Evolutionary conservation across 2,329 filamentous ascomycete species (phyloP).

Genomic region (Alternaria arbusti): DNA sequence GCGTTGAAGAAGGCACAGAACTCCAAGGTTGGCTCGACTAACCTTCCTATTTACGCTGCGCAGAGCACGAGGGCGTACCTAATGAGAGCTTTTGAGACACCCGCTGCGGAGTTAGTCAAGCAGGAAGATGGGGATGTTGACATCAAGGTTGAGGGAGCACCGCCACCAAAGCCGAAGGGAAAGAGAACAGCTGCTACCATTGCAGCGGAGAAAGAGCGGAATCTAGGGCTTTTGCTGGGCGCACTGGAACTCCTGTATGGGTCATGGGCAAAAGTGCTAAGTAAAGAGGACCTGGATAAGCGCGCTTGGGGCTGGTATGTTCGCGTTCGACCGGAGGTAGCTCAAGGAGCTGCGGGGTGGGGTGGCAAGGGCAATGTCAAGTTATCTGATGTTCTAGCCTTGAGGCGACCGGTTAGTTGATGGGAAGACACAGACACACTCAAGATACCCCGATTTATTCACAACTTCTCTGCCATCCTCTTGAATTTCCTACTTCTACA

Average conservation of each 20-base stretch:
- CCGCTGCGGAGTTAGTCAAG: conserved; percentile 28
- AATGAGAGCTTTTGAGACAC: conserved; percentile 64
- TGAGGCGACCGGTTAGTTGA: conserved; percentile 25
- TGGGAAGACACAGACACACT: background rate
- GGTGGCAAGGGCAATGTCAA: conserved; percentile 77
- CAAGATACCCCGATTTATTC: background rate
- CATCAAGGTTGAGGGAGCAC: conserved; percentile 17
- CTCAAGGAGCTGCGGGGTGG: conserved; percentile 78
- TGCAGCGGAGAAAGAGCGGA: conserved; percentile 69
- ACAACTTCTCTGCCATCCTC: no score
- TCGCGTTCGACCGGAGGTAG: conserved; percentile 76
- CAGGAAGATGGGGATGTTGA: background rate
- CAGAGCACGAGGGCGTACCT: conserved; percentile 69
- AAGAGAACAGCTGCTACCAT: conserved; percentile 59
- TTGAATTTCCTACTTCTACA: conserved; percentile 52
- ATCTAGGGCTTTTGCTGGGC: conserved; percentile 72
- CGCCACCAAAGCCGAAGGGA: conserved; percentile 26
- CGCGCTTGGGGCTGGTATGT: conserved; percentile 85
- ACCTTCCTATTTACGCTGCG: conserved; percentile 76
- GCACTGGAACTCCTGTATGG: conserved; percentile 74
- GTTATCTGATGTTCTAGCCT: conserved; percentile 64
- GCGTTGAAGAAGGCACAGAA: conserved; percentile 57
- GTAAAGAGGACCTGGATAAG: conserved; percentile 71
- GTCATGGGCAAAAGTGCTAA: conserved; percentile 74
- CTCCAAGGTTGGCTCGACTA: conserved; percentile 36